Evolutionary conservation across 1,284 basidiomycete genomes (phyloP).

Genomic region (Ceraceosorus guamensis): DNA sequence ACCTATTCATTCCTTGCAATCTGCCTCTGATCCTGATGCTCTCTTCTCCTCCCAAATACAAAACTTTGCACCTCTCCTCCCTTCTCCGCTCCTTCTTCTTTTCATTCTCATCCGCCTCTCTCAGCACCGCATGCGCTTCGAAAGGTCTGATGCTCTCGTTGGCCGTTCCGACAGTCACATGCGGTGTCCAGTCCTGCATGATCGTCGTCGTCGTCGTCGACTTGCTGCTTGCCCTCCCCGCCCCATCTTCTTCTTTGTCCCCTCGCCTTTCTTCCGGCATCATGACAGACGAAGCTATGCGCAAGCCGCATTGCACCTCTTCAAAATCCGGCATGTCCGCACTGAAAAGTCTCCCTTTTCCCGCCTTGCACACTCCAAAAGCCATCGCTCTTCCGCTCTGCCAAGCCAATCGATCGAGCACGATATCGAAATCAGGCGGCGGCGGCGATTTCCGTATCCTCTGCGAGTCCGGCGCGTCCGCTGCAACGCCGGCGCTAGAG

Average conservation of each 20-base stretch:
- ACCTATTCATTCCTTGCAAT: conserved; percentile 10
- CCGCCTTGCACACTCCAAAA: conserved; percentile 13
- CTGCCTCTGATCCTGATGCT: neutral
- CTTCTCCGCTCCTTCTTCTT: neutral
- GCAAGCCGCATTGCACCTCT: neutral
- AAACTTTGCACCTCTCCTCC: neutral
- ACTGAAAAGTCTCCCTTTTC: conserved; percentile 1
- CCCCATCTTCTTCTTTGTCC: conserved; percentile 26
- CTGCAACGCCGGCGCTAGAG: too few relatives aligned
- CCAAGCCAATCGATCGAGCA: conserved; percentile 60
- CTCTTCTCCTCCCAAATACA: too few relatives aligned
- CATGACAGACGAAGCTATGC: too few relatives aligned
- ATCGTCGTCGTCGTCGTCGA: too few relatives aligned
- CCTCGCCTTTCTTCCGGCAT: too few relatives aligned
- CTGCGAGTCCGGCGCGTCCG: too few relatives aligned
- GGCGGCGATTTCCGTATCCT: too few relatives aligned
- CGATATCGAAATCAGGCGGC: conserved; percentile 59
- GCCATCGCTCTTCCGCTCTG: conserved; percentile 76
- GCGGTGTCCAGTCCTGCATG: conserved; percentile 57
- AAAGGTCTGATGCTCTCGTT: conserved; percentile 58
- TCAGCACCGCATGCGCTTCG: conserved; percentile 64
- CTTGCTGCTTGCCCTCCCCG: too few relatives aligned
- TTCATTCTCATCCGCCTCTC: conserved; percentile 8
- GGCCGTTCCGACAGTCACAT: conserved; percentile 80
- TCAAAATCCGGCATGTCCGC: conserved; percentile 4